A percentile compares a stretch with the other conserved stretches of the same genome.
phyloP scores from a whole-genome alignment of 805 yeast species.

The Brettanomyces naardenensis region DNA sequence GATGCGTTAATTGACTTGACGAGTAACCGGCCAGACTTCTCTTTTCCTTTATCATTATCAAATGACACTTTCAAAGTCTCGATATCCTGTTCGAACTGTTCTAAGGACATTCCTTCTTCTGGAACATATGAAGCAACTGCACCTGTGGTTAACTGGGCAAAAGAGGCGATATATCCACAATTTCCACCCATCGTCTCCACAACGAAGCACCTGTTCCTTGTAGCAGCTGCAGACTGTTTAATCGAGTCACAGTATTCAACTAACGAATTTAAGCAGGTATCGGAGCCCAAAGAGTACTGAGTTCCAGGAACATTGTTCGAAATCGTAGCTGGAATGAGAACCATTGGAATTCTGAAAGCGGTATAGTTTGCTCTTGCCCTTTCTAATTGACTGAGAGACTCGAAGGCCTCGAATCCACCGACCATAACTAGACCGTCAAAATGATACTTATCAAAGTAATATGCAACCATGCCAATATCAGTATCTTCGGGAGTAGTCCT shows the following conservation, averaged over 20 bases:
- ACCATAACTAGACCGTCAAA: constrained; percentile 66
- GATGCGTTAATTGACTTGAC: constrained; percentile 83
- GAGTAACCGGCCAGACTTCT: constrained; percentile 77
- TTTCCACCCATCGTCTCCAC: constrained; percentile 98
- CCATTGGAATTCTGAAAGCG: constrained; percentile 70
- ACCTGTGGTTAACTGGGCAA: constrained; percentile 78
- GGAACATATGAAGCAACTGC: constrained; percentile 90
- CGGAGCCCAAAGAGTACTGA: constrained; percentile 90
- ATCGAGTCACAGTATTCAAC: constrained; percentile 92
- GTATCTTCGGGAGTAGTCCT: constrained; percentile 58
- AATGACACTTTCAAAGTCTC: constrained; percentile 60
- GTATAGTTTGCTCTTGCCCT: constrained; percentile 55
- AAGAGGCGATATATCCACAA: constrained; percentile 88
- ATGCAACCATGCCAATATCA: constrained; percentile 66
- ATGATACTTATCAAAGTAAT: constrained; percentile 57
- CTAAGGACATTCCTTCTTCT: constrained; percentile 66
- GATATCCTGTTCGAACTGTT: constrained; percentile 70
- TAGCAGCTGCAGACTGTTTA: constrained; percentile 90
- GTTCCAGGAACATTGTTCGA: constrained; percentile 99
- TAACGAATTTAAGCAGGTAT: constrained; percentile 88
- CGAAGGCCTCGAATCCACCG: constrained; percentile 79
- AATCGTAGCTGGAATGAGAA: constrained; percentile 70
- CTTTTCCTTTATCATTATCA: constrained; percentile 66
- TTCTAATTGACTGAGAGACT: constrained; percentile 61
- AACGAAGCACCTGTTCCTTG: constrained; percentile 89